Base-by-base conservation (phyloP, 192 early-diverging fungal species). In the Coemansia sp. region DNA sequence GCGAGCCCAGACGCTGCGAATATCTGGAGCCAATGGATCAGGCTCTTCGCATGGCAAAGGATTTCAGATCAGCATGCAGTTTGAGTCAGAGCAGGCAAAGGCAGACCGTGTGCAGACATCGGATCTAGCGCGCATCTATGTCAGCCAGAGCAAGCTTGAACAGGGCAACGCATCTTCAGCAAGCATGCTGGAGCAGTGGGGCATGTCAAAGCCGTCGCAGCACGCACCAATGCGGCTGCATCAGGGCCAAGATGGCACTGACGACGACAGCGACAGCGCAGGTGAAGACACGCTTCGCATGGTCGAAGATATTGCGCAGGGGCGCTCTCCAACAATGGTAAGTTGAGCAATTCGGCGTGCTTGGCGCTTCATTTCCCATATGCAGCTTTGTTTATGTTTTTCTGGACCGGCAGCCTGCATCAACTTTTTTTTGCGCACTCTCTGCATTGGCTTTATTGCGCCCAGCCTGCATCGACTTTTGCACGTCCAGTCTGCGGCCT, bases 131-230 rank as follows among this genome's bases (percentile, higher is more conserved):
- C 54, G 34, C 48, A 26, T 36, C 57, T 28, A 25, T 46, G 40
- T 52, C 23, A 15, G 42, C 52, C 25, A 28, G 60, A 42, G 53
- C 36, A 48, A 14, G 56, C 57, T 71, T 5, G 77, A 71, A 62
- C 67, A 74, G 49, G 68, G 68, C 37, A 60, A 65, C 28, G 68
- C 65, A 38, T 74, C 71, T 2, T 60, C 38, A 10, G 62, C 50
- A 17, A 71, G 68, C 46, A 56, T 74, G 20, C 62, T 80, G 47
- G 77, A 80, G 64, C 70, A 66, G 55, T 80, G 77, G 77, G 77
- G 77, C 25, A 62, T 80, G 25, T 48, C 72, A 19, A 62, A 63
- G 26, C 47, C 66, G 14, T 47, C 54, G 26, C 17, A 31, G 17
- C 23, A 25, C 14, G 19, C n/a, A 28, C 26, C 3, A 5, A 9